These are phyloP conservation scores for Colletotrichum coccodes DNA, from an alignment of 2,329 filamentous ascomycete genomes.

Conservation along the genomic window DNA sequence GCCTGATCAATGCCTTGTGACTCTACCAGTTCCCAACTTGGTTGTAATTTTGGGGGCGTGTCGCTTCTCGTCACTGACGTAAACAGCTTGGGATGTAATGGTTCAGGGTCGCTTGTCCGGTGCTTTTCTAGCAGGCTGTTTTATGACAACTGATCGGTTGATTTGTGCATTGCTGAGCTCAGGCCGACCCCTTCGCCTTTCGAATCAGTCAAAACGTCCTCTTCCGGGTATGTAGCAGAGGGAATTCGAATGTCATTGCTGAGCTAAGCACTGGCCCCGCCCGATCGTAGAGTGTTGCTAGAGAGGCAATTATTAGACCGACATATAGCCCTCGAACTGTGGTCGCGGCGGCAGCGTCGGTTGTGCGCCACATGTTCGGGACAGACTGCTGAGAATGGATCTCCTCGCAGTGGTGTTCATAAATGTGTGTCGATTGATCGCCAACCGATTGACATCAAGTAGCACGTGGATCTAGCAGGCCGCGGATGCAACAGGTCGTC, in stretches of 20 bases:
- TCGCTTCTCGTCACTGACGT: not conserved
- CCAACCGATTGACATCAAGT: constrained; percentile 13
- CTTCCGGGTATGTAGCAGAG: not conserved
- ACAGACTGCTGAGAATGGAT: constrained; percentile 5
- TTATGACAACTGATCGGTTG: not conserved
- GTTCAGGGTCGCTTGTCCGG: too few species aligned
- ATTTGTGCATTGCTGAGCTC: not conserved
- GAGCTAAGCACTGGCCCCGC: not conserved
- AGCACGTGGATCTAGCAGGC: constrained; percentile 5
- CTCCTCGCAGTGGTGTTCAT: not conserved
- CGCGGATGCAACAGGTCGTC: not conserved
- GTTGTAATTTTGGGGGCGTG: not conserved
- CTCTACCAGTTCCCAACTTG: not conserved
- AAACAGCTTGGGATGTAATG: not conserved
- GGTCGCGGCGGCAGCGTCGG: not conserved
- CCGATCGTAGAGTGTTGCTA: not conserved
- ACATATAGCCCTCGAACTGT: not conserved
- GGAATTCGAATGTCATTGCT: not conserved
- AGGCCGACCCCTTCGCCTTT: not conserved
- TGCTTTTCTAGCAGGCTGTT: not conserved
- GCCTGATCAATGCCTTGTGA: not conserved
- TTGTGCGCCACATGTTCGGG: not conserved
- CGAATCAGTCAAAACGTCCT: not conserved
- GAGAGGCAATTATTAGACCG: not conserved
- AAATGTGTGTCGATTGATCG: constrained; percentile 18